Percentiles rank a stretch among this genome's conserved stretches.
phyloP scores from a whole-genome alignment of 352 stramenopile genomes.

The Globisporangium megalacanthum region DNA sequence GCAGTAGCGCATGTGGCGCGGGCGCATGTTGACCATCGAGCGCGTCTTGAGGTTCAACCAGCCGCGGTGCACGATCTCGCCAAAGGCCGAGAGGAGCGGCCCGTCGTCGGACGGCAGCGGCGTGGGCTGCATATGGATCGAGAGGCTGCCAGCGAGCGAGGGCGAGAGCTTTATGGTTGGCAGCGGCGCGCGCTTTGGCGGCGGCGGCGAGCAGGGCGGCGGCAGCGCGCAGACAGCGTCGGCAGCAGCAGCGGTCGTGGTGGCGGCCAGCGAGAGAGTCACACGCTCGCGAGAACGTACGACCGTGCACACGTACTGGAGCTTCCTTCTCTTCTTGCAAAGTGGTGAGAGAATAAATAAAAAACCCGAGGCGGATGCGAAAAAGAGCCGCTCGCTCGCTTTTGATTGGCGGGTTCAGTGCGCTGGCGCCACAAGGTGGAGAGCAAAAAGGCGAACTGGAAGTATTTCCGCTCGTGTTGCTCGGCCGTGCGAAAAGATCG shows the following conservation, averaged over 20 bases:
- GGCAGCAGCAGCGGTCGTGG: neutral
- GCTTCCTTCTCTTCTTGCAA: constrained; percentile 13
- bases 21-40: constrained; percentile 81
- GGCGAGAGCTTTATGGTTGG: constrained; percentile 17
- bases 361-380: too few species aligned
- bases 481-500: too few species aligned
- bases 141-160: constrained; percentile 10
- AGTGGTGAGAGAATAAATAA: too few species aligned
- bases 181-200: neutral
- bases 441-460: too few species aligned
- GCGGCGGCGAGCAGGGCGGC: too few species aligned
- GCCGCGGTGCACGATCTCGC: constrained; percentile 68
- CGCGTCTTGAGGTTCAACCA: constrained; percentile 87
- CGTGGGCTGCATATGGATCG: constrained; percentile 46
- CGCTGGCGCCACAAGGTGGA: too few species aligned
- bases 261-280: constrained; percentile 1
- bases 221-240: neutral
- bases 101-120: constrained; percentile 45
- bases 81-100: constrained; percentile 46
- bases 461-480: too few species aligned
- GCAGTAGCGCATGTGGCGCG: constrained; percentile 82
- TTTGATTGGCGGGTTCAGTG: too few species aligned
- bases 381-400: too few species aligned
- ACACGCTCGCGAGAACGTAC: neutral
- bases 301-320: neutral